These are phyloP conservation scores for Gossypium sturtianum DNA, from an alignment of 345 rosid species.

Conservation along the genomic window DNA sequence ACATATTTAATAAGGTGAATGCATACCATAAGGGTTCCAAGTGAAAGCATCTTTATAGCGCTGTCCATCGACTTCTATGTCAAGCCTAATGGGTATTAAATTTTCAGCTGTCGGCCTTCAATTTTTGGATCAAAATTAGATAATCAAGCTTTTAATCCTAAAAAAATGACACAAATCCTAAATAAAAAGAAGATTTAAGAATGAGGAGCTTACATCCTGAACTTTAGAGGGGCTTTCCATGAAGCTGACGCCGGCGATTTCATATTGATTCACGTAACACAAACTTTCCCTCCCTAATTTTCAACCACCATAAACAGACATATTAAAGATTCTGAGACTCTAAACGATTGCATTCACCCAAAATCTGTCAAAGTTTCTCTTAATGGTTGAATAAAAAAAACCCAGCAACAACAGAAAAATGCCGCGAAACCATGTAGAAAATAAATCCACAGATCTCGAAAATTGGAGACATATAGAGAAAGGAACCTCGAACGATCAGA, in stretches of 20 bases:
- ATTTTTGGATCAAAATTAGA: not conserved
- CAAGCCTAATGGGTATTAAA: conserved; percentile 82
- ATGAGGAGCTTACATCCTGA: conserved; percentile 59
- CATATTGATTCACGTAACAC: conserved; percentile 21
- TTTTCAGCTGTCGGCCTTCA: conserved; percentile 83
- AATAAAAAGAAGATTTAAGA: not conserved
- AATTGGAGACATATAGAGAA: too few species aligned
- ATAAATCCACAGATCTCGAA: too few species aligned
- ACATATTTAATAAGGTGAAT: not conserved
- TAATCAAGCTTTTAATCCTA: not conserved
- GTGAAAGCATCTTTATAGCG: conserved; percentile 87
- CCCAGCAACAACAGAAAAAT: too few species aligned
- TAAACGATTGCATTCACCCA: too few species aligned
- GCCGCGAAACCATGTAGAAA: too few species aligned
- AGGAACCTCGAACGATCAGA: too few species aligned
- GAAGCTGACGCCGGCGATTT: conserved; percentile 38
- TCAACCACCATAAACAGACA: not conserved
- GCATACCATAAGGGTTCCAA: conserved; percentile 86
- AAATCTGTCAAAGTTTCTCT: too few species aligned
- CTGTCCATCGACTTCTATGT: conserved; percentile 88
- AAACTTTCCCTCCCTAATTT: not conserved
- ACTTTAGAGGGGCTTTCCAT: conserved; percentile 57
- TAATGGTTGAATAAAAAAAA: too few species aligned
- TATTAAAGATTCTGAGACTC: not conserved
- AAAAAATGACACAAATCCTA: not conserved